Evolutionary conservation across 768 basidiomycete genomes (phyloP).

Genomic region (Inosperma sp.): DNA sequence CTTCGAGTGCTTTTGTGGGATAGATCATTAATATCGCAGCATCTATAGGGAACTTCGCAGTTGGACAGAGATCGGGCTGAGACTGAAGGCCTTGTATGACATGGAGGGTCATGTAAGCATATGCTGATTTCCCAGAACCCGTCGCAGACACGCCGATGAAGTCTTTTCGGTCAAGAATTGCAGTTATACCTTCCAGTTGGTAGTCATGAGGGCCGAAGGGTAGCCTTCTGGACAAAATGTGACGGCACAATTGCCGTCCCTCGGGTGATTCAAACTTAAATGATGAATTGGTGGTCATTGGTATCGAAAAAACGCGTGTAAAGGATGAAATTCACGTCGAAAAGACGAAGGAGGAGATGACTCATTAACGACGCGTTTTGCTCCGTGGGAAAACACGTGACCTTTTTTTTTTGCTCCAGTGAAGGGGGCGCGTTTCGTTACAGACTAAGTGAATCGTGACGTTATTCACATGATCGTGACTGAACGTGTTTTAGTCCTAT

Average conservation of each 20-base stretch:
- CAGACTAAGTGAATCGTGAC: no score
- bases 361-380: neutral
- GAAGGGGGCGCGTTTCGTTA: no score
- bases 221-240: neutral
- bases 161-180: slow-evolving; percentile 9
- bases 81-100: neutral
- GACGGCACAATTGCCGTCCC: neutral
- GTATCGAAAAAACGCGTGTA: neutral
- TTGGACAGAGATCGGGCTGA: slow-evolving; percentile 3
- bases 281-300: neutral
- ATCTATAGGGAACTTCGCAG: slow-evolving; percentile 12
- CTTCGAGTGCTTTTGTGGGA: slow-evolving; percentile 20
- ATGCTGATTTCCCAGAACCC: slow-evolving; percentile 11
- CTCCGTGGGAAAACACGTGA: neutral
- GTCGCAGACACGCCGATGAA: slow-evolving; percentile 10
- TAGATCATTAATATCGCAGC: slow-evolving; percentile 17
- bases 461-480: no score
- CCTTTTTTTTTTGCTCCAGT: neutral
- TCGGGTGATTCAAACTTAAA: neutral
- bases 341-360: neutral
- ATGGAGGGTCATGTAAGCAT: slow-evolving; percentile 4
- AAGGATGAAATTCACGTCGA: neutral
- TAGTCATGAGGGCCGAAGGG: slow-evolving; percentile 16
- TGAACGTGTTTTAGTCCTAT: no score
- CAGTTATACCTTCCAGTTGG: slow-evolving; percentile 16